Conservation (phyloP, 1,139 yeast species). For the Pichia sp. region DNA sequence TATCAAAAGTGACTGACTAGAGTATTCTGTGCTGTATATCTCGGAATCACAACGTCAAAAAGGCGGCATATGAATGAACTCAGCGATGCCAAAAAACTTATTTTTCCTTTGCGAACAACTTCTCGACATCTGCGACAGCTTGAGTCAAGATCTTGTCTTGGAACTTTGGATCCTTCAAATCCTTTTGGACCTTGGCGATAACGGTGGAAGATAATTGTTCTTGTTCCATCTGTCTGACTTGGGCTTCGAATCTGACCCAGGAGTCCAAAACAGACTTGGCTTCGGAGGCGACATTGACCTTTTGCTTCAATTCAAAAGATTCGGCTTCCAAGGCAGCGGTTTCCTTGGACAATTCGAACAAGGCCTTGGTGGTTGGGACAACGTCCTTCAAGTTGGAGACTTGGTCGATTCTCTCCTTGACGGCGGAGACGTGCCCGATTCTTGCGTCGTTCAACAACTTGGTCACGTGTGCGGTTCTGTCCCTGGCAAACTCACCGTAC, state of each 20-base stretch:
- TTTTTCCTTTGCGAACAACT: slow-evolving; percentile 51
- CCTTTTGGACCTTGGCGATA: slow-evolving; percentile 82
- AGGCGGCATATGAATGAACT: not conserved
- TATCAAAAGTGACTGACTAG: not conserved
- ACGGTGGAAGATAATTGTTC: slow-evolving; percentile 83
- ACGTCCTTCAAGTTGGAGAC: slow-evolving; percentile 90
- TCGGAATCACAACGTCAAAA: not conserved
- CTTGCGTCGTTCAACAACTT: slow-evolving; percentile 84
- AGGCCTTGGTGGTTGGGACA: slow-evolving; percentile 83
- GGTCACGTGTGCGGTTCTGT: slow-evolving; percentile 80
- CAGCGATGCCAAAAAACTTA: slow-evolving; percentile 15
- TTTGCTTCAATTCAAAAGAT: slow-evolving; percentile 88
- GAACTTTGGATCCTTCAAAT: slow-evolving; percentile 82
- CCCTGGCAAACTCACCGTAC: slow-evolving; percentile 92
- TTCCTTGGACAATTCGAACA: slow-evolving; percentile 92
- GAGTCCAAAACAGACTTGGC: slow-evolving; percentile 96
- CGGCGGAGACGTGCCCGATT: slow-evolving; percentile 86
- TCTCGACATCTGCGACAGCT: slow-evolving; percentile 89
- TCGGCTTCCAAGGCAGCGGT: slow-evolving; percentile 94
- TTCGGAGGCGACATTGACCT: slow-evolving; percentile 79
- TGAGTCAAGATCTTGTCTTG: slow-evolving; percentile 90
- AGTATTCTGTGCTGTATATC: not conserved
- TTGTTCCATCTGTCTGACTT: slow-evolving; percentile 95
- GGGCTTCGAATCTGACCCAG: slow-evolving; percentile 98
- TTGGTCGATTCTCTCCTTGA: slow-evolving; percentile 82